A percentile compares a stretch with the other conserved stretches of the same genome.
Conservation (phyloP, 202 grass and related monocot species). For the Eragrostis tef region DNA sequence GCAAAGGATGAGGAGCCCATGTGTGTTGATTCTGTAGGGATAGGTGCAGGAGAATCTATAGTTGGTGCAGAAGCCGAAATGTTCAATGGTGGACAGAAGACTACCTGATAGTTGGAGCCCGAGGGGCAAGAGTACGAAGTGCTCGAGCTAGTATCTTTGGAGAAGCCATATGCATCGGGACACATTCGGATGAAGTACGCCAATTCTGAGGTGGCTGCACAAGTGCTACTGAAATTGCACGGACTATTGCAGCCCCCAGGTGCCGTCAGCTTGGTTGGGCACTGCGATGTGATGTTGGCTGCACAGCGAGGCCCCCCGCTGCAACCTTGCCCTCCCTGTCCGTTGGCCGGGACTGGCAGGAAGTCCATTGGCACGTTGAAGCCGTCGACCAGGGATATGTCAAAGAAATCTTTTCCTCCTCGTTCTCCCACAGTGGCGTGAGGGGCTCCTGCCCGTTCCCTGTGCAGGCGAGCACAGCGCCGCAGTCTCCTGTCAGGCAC, state of each 20-base stretch:
- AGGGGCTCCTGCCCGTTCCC: slow-evolving; percentile 13
- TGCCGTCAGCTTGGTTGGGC: slow-evolving; percentile 34
- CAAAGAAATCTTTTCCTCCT: neutral
- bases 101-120: slow-evolving; percentile 41
- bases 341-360: neutral
- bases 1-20: neutral
- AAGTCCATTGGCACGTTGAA: slow-evolving; percentile 68
- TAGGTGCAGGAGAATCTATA: neutral
- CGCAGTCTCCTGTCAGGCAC: slow-evolving; percentile 56
- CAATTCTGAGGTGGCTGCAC: neutral
- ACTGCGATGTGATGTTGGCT: slow-evolving; percentile 41
- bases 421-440: slow-evolving; percentile 25
- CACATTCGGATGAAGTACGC: slow-evolving; percentile 38
- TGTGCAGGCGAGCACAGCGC: slow-evolving; percentile 41
- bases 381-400: slow-evolving; percentile 54
- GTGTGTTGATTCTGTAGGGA: neutral
- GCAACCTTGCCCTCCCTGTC: slow-evolving; percentile 9
- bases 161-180: slow-evolving; percentile 42
- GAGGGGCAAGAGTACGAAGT: slow-evolving; percentile 12
- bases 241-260: slow-evolving; percentile 50
- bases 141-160: neutral
- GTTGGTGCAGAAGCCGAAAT: neutral
- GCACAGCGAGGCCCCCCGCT: slow-evolving; percentile 16
- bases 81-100: slow-evolving; percentile 30
- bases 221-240: neutral